Evolutionary conservation across 1,284 basidiomycete genomes (phyloP), one percentile per base, ranked within the genome.

Genomic region (Cryptococcus wingfieldii): DNA sequence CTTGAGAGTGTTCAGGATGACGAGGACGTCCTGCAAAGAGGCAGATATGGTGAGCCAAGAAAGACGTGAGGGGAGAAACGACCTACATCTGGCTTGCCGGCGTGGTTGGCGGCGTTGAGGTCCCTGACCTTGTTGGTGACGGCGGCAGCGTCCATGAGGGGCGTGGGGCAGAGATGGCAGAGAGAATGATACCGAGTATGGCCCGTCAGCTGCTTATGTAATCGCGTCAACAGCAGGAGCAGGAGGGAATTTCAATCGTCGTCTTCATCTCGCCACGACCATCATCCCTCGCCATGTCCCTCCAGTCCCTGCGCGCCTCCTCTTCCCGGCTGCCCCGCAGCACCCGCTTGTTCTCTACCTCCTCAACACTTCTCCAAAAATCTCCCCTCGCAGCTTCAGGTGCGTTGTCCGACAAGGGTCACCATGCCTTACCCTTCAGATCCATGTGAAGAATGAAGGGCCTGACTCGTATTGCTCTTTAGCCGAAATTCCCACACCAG

Each of bases 1-100:
- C 79, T 91, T 93, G 58, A 98, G 79, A 58, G 82, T 81, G 62
- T 80, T 81, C 57, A 98, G 78, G 49, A 94, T 81, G 37, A 79
- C 77, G 14, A 87, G 71, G 31, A 86, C 84, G 51, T 92, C 90
- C 88, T 96, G n/a, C 28, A 34, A 18, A 27, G 1, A 8, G 38
- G 18, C 10, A 10, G 7, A 34, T 34, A 6, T 34, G 31, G 5
- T 34, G 6, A 34, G 31, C 3, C 31, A 34, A 34, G 31, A 6
- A 34, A 23, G 23, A 7, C 6, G 31, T 34, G 31, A 5, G 6
- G 10, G 31, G 6, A 34, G 31, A 3, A 10, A 34, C 31, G 31
- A 41, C 84, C 87, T 47, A 85, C 90, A 62, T 85, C 85, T 0
- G 87, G 89, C 65, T 82, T 85, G 50, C 81, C 84, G 51, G 86